These are phyloP conservation scores for Xylariaceae sp. DNA, from an alignment of 2,329 filamentous ascomycete genomes.

Conservation along the genomic window DNA sequence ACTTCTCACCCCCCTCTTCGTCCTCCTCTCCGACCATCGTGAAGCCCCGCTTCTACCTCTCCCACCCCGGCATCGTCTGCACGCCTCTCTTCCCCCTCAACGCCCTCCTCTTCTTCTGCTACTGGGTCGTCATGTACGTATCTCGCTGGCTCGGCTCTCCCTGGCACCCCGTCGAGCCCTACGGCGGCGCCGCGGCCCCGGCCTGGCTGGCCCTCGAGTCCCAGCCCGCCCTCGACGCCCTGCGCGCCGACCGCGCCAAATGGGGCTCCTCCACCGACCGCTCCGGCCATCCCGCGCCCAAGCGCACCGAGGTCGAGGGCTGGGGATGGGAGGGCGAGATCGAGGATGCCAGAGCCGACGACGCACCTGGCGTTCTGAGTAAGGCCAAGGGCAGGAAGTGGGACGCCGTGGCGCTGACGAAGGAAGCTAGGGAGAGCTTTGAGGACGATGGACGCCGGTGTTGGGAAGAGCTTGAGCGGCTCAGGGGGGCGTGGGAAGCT, in stretches of 20 bases:
- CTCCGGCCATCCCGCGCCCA: slow-evolving; percentile 55
- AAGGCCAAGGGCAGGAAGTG: slow-evolving; percentile 56
- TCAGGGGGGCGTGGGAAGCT: slow-evolving; percentile 64
- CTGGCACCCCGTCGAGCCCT: slow-evolving; percentile 78
- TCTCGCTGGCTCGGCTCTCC: slow-evolving; percentile 76
- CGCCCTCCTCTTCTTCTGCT: slow-evolving; percentile 64
- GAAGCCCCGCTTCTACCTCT: slow-evolving; percentile 67
- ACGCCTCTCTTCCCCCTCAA: slow-evolving; percentile 77
- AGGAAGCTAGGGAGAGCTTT: slow-evolving; percentile 57
- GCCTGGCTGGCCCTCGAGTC: slow-evolving; percentile 73
- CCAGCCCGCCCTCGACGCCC: slow-evolving; percentile 56
- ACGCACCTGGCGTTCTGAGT: slow-evolving; percentile 46
- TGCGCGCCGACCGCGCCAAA: slow-evolving; percentile 58
- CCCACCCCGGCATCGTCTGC: slow-evolving; percentile 82
- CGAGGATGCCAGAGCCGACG: slow-evolving; percentile 40
- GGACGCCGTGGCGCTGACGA: slow-evolving; percentile 53
- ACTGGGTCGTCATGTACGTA: slow-evolving; percentile 64
- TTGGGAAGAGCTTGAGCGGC: slow-evolving; percentile 68
- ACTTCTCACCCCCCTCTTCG: slow-evolving; percentile 38
- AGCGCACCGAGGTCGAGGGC: slow-evolving; percentile 77
- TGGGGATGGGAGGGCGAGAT: slow-evolving; percentile 70
- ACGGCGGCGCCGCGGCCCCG: slow-evolving; percentile 70
- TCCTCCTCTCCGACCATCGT: slow-evolving; percentile 13
- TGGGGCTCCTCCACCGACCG: slow-evolving; percentile 76
- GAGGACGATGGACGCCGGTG: slow-evolving; percentile 55